These are phyloP conservation scores for Coemansia sp. DNA, from an alignment of 192 early-diverging fungal species.

Conservation along the genomic window DNA sequence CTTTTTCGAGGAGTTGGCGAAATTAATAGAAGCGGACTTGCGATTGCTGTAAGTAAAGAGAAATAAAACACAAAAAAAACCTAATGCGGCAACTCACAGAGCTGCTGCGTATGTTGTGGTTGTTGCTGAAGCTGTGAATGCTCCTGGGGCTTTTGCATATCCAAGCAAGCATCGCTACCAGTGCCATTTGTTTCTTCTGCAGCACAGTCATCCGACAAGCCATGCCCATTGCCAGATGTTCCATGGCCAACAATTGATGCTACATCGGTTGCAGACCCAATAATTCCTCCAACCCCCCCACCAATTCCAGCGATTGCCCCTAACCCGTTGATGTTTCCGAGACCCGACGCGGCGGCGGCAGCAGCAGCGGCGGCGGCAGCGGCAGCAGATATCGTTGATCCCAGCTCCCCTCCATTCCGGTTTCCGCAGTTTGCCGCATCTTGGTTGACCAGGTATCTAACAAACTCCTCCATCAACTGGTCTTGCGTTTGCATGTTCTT, in stretches of 20 bases:
- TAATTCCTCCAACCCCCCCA: constrained; percentile 1
- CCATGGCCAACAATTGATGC: constrained; percentile 20
- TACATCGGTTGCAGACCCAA: constrained; percentile 11
- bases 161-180: constrained; percentile 24
- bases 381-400: constrained; percentile 27
- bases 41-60: constrained; percentile 9
- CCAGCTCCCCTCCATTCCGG: constrained; percentile 22
- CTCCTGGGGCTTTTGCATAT: constrained; percentile 27
- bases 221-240: constrained; percentile 11
- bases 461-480: constrained; percentile 56
- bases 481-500: constrained; percentile 58
- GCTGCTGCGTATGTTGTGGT: constrained; percentile 48
- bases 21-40: not conserved
- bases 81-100: constrained; percentile 51
- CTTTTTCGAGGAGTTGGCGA: not conserved
- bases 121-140: constrained; percentile 35
- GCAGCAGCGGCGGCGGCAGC: constrained; percentile 35
- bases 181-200: constrained; percentile 19
- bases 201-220: constrained; percentile 12
- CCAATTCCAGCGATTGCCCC: constrained; percentile 32
- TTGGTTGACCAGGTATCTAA: constrained; percentile 53
- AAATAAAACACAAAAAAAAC: constrained; percentile 13
- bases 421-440: constrained; percentile 30
- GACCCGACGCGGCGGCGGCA: constrained; percentile 33
- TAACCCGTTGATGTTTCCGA: constrained; percentile 25